A percentile compares a stretch with the other conserved stretches of the same genome.
Conservation (phyloP, 768 basidiomycete species). For the Coprinopsis sp. region DNA sequence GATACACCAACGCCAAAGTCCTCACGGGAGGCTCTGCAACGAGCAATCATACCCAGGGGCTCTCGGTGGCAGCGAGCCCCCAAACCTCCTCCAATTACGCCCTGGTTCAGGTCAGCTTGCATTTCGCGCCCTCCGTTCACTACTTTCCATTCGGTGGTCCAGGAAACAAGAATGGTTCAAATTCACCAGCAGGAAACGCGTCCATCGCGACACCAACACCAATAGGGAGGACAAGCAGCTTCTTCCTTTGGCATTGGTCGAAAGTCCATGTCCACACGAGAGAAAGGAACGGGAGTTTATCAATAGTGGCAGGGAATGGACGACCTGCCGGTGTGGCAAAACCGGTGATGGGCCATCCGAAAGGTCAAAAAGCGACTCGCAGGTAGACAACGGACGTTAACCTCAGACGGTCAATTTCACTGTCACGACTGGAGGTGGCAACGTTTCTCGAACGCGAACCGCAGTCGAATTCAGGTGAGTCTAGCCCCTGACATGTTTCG, state of each 20-base stretch:
- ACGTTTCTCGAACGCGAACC: constrained; percentile 14
- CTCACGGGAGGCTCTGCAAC: too few relatives aligned
- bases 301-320: constrained; percentile 14
- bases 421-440: constrained; percentile 32
- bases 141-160: constrained; percentile 64
- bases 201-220: constrained; percentile 30
- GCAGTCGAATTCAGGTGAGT: constrained; percentile 18
- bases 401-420: constrained; percentile 35
- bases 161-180: constrained; percentile 26
- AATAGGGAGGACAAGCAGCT: constrained; percentile 21
- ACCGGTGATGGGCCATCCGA: constrained; percentile 38
- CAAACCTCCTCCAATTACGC: constrained; percentile 18
- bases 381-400: constrained; percentile 20
- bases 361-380: constrained; percentile 12
- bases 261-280: constrained; percentile 48
- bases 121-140: constrained; percentile 56
- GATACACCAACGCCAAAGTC: too few relatives aligned
- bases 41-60: too few relatives aligned
- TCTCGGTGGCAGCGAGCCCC: constrained; percentile 6
- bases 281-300: constrained; percentile 31
- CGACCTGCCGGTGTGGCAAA: constrained; percentile 19
- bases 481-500: background rate
- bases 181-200: constrained; percentile 18
- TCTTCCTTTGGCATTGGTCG: constrained; percentile 52
- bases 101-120: constrained; percentile 29